Base-by-base conservation (phyloP, 108 stramenopile genomes). In the Pelagomonas calceolata region DNA sequence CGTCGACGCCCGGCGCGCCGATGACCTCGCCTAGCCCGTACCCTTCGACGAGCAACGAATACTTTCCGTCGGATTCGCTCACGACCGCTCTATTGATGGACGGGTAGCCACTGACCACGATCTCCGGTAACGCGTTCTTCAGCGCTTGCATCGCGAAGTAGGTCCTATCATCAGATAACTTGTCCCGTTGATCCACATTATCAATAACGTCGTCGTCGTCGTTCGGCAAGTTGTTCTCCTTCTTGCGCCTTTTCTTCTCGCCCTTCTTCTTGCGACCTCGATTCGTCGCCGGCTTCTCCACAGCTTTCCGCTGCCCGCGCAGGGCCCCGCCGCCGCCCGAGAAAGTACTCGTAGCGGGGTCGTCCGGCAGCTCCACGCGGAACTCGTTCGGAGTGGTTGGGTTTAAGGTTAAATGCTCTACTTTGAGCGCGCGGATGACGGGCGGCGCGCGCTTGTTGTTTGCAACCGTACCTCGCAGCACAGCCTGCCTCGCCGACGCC, bases 21-120 rank as follows among this genome's bases (percentile, higher is more conserved):
- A 99, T 97, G 26, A 99, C 98, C 68, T 94, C 93, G 30, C 87
- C 82, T 32, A 99, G 82, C 17, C 95, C 96, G 71, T 94, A 94
- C 32, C 98, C 98, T 80, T 99, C 98, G 32, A 99, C 94, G 34
- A 97, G 82, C 37, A 99, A 78, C 68, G 95, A 88, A 79, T 94
- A 99, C 43, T 34, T 45, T 36, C 17, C 64, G 46, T 88, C 86
- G 68, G 89, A 93, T 79, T 94, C 91, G 76, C 95, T 95, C 78
- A 99, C 95, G 39, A 99, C 96, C 36, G 98, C 98, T 16, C 98
- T 89, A 68, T 86, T 85, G 0, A 99, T 90, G 26, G 94, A 86
- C 34, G 95, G 82, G 60, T 97, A 94, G 18, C 98, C 98, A 77
- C 92, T 89, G 12, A 97, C 95, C 79, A 98, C 96, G 3, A 99